These are phyloP conservation scores for Pseudopithomyces maydicus DNA, from an alignment of 2,329 filamentous ascomycete species.

Conservation along the genomic window DNA sequence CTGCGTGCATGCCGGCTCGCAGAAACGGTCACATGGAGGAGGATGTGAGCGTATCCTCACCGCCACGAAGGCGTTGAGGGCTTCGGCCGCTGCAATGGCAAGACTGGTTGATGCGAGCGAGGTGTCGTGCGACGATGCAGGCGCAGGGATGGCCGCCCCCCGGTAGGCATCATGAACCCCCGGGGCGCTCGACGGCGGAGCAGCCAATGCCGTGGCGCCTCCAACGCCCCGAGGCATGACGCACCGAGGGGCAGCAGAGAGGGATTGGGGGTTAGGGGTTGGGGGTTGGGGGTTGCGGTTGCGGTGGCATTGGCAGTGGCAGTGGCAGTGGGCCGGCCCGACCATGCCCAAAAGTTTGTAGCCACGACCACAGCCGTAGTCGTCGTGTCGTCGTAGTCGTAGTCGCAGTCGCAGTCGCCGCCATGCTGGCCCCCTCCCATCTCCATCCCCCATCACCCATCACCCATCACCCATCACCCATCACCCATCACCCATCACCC, in stretches of 20 bases:
- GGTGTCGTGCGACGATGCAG: conserved; percentile 15
- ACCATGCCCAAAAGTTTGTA: not conserved
- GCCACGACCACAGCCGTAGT: not conserved
- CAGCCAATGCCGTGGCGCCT: conserved; percentile 25
- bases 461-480: not conserved
- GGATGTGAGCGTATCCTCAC: conserved; percentile 11
- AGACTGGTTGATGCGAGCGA: conserved; percentile 11
- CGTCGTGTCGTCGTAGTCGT: not conserved
- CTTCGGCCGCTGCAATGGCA: conserved; percentile 8
- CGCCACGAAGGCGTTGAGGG: conserved; percentile 17
- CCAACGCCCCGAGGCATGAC: not conserved
- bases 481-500: not conserved
- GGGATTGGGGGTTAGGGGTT: too few relatives aligned
- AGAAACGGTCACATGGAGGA: conserved; percentile 22
- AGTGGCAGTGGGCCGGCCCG: conserved; percentile 24
- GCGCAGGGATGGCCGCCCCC: conserved; percentile 14
- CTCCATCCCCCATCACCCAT: not conserved
- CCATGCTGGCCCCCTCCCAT: conserved; percentile 12
- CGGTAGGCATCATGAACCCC: conserved; percentile 12
- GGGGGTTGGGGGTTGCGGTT: too few relatives aligned
- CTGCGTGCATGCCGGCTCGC: conserved; percentile 6
- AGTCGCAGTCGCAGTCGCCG: conserved; percentile 10
- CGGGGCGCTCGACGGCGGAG: not conserved
- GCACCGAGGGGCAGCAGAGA: not conserved
- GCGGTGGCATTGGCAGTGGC: too few relatives aligned